Conservation (phyloP, 768 basidiomycete species). For the Phylloporus sp. region DNA sequence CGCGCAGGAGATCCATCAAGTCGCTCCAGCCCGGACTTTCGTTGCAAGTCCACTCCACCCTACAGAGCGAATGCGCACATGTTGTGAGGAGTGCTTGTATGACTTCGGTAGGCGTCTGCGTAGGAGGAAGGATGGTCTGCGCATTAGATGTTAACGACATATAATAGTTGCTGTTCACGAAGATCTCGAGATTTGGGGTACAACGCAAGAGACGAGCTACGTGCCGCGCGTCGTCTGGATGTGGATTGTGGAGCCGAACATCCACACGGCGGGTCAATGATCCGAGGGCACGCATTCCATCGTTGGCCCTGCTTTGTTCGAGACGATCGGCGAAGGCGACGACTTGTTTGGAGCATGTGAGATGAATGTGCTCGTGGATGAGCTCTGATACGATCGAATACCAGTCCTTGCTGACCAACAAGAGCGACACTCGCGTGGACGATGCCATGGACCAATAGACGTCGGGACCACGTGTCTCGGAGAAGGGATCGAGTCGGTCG, state of each 20-base stretch:
- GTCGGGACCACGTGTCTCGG: conserved; percentile 28
- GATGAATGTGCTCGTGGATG: conserved; percentile 37
- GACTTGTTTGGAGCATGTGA: conserved; percentile 35
- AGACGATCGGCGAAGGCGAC: conserved; percentile 31
- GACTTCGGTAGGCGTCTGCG: conserved; percentile 31
- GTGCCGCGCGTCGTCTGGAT: conserved; percentile 12
- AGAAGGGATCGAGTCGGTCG: conserved; percentile 39
- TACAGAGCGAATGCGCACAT: conserved; percentile 34
- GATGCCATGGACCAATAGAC: conserved; percentile 27
- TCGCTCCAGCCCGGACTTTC: conserved; percentile 41
- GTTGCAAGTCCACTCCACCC: conserved; percentile 43
- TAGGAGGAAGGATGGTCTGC: conserved; percentile 18
- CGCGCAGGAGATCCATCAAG: conserved; percentile 33
- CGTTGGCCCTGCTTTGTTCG: conserved; percentile 23
- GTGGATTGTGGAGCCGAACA: conserved; percentile 34
- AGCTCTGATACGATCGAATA: conserved; percentile 34
- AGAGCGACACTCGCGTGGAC: conserved; percentile 29
- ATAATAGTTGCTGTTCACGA: conserved; percentile 36
- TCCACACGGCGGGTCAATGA: conserved; percentile 40
- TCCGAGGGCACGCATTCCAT: conserved; percentile 31
- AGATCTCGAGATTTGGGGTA: conserved; percentile 42
- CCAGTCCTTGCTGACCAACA: conserved; percentile 38
- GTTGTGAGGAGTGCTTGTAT: conserved; percentile 31
- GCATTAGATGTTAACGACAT: conserved; percentile 18
- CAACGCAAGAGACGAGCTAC: conserved; percentile 36